These are phyloP conservation scores for Leccinum olivaceopallidum DNA, from an alignment of 768 basidiomycete species.

Conservation along the genomic window DNA sequence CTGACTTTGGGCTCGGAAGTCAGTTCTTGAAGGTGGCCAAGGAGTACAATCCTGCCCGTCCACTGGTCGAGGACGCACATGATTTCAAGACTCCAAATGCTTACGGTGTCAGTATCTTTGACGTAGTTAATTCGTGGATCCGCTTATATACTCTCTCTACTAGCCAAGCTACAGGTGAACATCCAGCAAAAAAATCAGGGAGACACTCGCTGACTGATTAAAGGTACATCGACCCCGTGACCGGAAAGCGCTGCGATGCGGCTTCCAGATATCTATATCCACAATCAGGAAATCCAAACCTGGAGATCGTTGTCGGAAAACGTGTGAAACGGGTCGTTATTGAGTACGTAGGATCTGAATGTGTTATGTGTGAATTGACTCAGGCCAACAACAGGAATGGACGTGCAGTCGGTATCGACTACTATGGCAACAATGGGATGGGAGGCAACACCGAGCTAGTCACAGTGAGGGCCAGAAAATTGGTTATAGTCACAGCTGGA, in stretches of 20 bases:
- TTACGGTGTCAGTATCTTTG: conserved; percentile 20
- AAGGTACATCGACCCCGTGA: conserved; percentile 55
- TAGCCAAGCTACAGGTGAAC: conserved; percentile 20
- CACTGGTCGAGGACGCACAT: conserved; percentile 45
- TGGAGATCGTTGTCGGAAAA: conserved; percentile 32
- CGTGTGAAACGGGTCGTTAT: not conserved
- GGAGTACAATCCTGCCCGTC: conserved; percentile 47
- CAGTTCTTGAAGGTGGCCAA: conserved; percentile 48
- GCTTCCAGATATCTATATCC: conserved; percentile 40
- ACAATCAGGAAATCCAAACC: conserved; percentile 26
- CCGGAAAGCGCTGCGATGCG: conserved; percentile 31
- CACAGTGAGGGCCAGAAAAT: conserved; percentile 29
- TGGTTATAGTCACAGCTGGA: conserved; percentile 52
- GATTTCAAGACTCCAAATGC: conserved; percentile 33
- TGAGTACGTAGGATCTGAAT: not conserved
- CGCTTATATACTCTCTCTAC: not conserved
- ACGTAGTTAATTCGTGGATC: not conserved
- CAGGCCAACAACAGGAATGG: conserved; percentile 24
- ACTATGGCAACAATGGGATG: conserved; percentile 21
- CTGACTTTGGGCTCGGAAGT: conserved; percentile 24
- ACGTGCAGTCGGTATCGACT: conserved; percentile 40
- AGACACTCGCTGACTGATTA: too few species aligned
- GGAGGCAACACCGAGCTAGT: conserved; percentile 7
- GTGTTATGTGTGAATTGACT: not conserved
- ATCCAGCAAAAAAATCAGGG: not conserved